phyloP scores from a whole-genome alignment of 1,284 basidiomycete species.

The Ceraceosorus guamensis region DNA sequence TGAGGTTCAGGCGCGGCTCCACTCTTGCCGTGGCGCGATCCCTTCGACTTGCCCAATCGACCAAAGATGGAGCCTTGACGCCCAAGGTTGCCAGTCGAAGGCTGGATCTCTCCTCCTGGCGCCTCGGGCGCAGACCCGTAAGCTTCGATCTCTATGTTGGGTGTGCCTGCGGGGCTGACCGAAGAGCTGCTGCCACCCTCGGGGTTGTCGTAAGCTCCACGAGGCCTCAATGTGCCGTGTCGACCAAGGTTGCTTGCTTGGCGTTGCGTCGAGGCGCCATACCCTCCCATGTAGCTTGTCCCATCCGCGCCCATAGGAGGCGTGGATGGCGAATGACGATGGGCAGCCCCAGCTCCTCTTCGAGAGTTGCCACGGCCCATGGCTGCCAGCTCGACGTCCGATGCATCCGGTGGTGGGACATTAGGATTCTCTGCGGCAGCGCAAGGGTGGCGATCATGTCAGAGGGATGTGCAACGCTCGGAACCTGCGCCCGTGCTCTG shows the following conservation, averaged over 20 bases:
- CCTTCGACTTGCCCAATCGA: neutral
- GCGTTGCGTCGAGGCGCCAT: neutral
- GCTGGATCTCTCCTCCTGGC: neutral
- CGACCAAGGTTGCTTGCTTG: neutral
- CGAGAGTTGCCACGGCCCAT: conserved; percentile 16
- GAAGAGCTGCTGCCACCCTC: neutral
- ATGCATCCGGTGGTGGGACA: conserved; percentile 30
- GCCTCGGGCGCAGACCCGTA: neutral
- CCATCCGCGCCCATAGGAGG: conserved; percentile 16
- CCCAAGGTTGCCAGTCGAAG: conserved; percentile 1
- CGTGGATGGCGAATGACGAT: conserved; percentile 29
- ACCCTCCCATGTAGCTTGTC: neutral
- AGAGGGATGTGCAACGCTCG: neutral
- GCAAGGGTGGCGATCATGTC: neutral
- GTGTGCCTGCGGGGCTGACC: neutral
- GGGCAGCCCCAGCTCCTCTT: conserved; percentile 13
- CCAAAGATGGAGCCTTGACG: conserved; percentile 9
- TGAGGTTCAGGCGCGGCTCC: no score
- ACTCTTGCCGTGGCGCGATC: no score
- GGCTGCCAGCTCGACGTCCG: conserved; percentile 15
- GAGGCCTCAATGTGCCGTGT: conserved; percentile 1
- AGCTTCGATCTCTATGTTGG: neutral
- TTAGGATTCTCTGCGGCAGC: conserved; percentile 21
- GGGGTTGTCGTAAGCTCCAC: neutral
- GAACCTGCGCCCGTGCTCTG: no score